Base-by-base conservation (phyloP, 441 rosid species). In the Kokia cookei region DNA sequence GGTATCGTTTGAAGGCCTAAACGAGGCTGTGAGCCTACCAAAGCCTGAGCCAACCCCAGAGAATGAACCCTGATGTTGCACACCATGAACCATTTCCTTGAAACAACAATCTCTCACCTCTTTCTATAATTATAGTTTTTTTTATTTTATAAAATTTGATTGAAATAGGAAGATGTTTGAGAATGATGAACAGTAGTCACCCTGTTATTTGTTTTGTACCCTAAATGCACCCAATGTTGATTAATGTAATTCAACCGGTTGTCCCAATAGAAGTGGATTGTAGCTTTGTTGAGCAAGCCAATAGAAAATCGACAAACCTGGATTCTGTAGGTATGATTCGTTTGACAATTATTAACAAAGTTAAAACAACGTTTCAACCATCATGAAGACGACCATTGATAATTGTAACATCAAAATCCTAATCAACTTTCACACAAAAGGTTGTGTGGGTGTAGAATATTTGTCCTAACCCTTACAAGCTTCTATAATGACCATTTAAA, bases 1-100 rank as follows among this genome's bases (percentile, higher is more conserved):
- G 3, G 69, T 87, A n/a, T 82, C 86, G 64, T 71, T 72, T 7
- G 77, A 77, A 48, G 66, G 48, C 19, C 47, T 63, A 26, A 76
- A 74, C 19, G 79, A 78, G 50, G 61, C 65, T 43, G 37, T 15
- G 22, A 75, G 76, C 58, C 54, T 81, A 65, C 66, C 82, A 24
- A 65, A 65, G 50, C 61, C 69, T 10, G 77, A 73, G 15, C 29
- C 57, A 9, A 60, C 4, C 24, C 74, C 10, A 42, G 71, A 63
- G 62, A 73, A 74, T 42, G 73, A 72, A 10, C 53, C 19, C 10
- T 26, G 75, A 47, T 27, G 66, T 45, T 47, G 54, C 29, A n/a
- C 15, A 10, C 6, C 65, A 15, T 57, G 40, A 72, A 14, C 74
- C 55, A 15, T 43, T 58, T 59, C 4, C 24, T 26, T 8, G 2